Evolutionary conservation across 805 yeast genomes (phyloP).

Genomic region (Starmerella tilneyi): DNA sequence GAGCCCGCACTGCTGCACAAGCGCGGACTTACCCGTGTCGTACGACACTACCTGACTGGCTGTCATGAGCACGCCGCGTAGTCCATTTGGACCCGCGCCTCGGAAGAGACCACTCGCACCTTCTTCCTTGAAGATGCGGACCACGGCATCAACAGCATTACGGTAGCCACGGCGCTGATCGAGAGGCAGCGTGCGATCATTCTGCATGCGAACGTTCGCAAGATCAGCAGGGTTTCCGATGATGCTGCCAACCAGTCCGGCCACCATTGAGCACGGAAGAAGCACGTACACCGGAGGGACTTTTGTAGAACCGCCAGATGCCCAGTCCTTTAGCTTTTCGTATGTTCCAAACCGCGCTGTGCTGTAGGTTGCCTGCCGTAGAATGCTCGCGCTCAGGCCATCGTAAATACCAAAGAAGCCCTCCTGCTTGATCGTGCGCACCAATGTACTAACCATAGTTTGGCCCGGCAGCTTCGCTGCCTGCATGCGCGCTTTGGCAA

Average conservation of each 20-base stretch:
- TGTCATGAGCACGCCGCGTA: conserved; percentile 78
- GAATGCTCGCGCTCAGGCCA: conserved; percentile 69
- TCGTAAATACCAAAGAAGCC: conserved; percentile 59
- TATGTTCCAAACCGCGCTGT: conserved; percentile 81
- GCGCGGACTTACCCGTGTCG: conserved; percentile 55
- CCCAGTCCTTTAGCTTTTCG: conserved; percentile 54
- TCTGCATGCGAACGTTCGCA: conserved; percentile 83
- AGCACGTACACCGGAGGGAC: conserved; percentile 50
- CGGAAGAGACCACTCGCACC: conserved; percentile 50
- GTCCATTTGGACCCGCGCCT: conserved; percentile 68
- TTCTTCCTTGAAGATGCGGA: conserved; percentile 50
- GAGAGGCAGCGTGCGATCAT: conserved; percentile 59
- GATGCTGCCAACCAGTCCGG: conserved; percentile 75
- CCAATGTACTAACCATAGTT: conserved; percentile 50
- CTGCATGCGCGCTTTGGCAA: conserved; percentile 79
- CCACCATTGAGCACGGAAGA: conserved; percentile 71
- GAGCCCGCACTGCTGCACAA: conserved; percentile 42
- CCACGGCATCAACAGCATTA: conserved; percentile 69
- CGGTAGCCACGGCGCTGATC: conserved; percentile 61
- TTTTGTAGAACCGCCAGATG: conserved; percentile 22
- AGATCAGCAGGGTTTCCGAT: conserved; percentile 85
- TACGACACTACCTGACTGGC: conserved; percentile 85
- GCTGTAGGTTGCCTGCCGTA: conserved; percentile 82
- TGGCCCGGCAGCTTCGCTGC: conserved; percentile 63
- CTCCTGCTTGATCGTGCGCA: conserved; percentile 48